Evolutionary conservation across 148 eudicot species (phyloP).

Genomic region (Rhododendron griersonianum): DNA sequence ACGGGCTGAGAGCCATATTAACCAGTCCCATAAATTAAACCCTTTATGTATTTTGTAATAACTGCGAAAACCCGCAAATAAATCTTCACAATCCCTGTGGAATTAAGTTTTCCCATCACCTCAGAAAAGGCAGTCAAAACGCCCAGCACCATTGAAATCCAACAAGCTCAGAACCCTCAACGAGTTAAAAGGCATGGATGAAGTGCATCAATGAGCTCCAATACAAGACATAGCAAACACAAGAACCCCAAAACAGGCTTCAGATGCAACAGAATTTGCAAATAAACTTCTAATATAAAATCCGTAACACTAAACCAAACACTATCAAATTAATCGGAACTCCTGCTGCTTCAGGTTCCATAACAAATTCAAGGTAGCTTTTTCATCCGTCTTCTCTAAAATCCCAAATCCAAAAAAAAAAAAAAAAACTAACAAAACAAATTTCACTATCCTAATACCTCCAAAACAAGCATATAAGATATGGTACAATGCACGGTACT

Average conservation of each 20-base stretch:
- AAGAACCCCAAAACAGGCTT: neutral
- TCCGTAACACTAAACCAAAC: neutral
- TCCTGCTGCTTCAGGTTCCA: neutral
- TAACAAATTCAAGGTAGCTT: neutral
- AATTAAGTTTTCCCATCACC: neutral
- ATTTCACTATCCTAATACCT: neutral
- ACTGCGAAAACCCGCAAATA: neutral
- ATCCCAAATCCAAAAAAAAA: neutral
- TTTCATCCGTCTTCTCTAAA: neutral
- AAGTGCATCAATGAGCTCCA: neutral
- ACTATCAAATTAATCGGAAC: neutral
- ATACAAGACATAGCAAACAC: neutral
- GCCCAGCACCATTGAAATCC: neutral
- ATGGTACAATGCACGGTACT: slow-evolving; percentile 4
- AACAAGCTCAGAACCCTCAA: neutral
- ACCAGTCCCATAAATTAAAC: neutral
- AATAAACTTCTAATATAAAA: neutral
- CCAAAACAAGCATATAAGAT: neutral
- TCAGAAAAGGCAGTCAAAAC: neutral
- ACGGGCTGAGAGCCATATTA: neutral
- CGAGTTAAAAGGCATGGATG: neutral
- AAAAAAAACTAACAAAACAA: neutral
- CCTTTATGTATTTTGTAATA: neutral
- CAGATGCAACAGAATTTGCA: neutral
- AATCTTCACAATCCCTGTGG: neutral